These are phyloP conservation scores for Bothriochloa decipiens DNA, from an alignment of 176 grass and related monocot species.

Conservation along the genomic window DNA sequence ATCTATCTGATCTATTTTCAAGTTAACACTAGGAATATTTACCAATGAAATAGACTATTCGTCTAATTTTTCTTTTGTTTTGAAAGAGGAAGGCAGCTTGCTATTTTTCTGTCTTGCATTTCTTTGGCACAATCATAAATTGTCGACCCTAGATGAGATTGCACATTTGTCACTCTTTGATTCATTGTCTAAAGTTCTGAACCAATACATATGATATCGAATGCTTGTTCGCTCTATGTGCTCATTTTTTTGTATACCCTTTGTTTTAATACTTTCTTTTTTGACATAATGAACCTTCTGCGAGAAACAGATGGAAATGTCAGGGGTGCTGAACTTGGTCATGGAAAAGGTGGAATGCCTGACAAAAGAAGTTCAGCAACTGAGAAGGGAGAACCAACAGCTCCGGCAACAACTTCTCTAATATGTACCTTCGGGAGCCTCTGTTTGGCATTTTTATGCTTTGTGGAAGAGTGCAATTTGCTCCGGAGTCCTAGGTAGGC, in stretches of 20 bases:
- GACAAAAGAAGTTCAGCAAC: slow-evolving; percentile 85
- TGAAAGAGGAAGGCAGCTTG: background rate
- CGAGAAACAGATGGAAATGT: slow-evolving; percentile 65
- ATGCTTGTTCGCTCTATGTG: background rate
- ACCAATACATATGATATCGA: background rate
- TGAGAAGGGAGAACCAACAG: slow-evolving; percentile 92
- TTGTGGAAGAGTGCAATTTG: slow-evolving; percentile 3
- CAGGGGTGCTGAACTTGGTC: slow-evolving; percentile 64
- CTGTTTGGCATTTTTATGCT: slow-evolving; percentile 5
- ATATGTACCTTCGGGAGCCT: slow-evolving; percentile 2
- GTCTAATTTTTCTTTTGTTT: background rate
- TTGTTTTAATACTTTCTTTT: slow-evolving; percentile 15
- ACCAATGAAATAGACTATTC: background rate
- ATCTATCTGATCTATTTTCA: background rate
- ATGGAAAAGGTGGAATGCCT: slow-evolving; percentile 81
- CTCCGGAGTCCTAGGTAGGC: background rate
- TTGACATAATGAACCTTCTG: slow-evolving; percentile 15
- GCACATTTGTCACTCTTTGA: background rate
- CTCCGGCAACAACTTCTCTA: slow-evolving; percentile 68
- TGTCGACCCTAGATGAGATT: background rate
- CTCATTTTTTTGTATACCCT: background rate
- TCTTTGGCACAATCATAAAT: background rate
- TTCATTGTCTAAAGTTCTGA: background rate
- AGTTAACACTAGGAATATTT: background rate
- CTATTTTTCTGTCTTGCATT: slow-evolving; percentile 22